These are phyloP conservation scores for Glycyrrhiza uralensis DNA, from an alignment of 306 rosid species.

Conservation along the genomic window DNA sequence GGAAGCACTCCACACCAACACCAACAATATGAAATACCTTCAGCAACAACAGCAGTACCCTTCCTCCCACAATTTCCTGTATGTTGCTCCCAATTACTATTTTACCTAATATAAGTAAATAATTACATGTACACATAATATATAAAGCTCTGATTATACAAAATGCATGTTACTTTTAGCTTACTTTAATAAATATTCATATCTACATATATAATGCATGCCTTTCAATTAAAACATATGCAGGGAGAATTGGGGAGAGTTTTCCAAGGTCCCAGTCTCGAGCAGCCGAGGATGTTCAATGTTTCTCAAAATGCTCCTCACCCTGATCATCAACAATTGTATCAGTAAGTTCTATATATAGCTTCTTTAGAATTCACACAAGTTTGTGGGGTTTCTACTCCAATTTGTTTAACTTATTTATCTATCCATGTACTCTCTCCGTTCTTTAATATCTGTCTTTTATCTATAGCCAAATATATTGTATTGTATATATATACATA, in stretches of 20 bases:
- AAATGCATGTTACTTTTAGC: no score
- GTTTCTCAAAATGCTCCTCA: not conserved
- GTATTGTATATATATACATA: not conserved
- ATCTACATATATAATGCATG: no score
- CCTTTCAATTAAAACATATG: not conserved
- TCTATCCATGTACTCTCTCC: no score
- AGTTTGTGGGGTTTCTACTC: no score
- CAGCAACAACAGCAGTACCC: not conserved
- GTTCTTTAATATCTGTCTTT: no score
- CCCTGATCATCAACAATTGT: not conserved
- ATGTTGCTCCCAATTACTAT: not conserved
- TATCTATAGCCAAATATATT: no score
- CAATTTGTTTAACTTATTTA: no score
- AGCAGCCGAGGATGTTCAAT: not conserved
- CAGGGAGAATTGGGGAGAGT: not conserved
- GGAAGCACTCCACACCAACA: not conserved
- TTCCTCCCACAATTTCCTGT: not conserved
- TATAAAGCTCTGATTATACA: no score
- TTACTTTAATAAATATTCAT: no score
- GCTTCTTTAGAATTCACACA: not conserved
- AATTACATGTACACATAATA: not conserved
- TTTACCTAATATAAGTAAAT: not conserved
- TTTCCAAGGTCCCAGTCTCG: not conserved
- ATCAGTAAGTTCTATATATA: constrained; percentile 1
- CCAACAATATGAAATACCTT: not conserved